Evolutionary conservation across 306 rosid species (phyloP).

Genomic region (Fragaria vesca): DNA sequence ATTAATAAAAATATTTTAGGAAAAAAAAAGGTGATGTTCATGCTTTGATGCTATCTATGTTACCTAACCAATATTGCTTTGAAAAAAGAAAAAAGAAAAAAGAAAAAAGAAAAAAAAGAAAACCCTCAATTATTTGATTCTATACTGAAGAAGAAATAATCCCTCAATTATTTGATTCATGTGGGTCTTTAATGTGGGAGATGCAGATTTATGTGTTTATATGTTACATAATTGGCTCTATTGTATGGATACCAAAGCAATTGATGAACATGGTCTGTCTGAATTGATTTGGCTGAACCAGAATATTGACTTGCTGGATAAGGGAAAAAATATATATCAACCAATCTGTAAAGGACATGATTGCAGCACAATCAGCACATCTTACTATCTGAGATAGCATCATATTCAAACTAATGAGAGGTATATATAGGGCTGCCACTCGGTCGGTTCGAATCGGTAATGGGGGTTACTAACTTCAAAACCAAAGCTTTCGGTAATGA

Average conservation of each 20-base stretch:
- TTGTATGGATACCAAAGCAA: background rate
- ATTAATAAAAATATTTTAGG: no score
- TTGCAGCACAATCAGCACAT: background rate
- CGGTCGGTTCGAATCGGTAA: no score
- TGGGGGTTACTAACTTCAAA: no score
- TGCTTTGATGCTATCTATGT: background rate
- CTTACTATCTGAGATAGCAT: background rate
- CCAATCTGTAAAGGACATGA: background rate
- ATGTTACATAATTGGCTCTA: background rate
- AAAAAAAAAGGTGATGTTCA: background rate
- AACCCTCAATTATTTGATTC: slow-evolving; percentile 3
- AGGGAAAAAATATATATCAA: background rate
- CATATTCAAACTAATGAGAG: background rate
- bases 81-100: background rate
- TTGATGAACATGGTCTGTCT: background rate
- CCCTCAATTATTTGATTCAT: background rate
- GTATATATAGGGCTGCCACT: no score
- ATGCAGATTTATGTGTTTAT: background rate
- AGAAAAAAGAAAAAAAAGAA: background rate
- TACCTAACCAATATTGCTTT: background rate
- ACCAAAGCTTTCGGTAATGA: no score
- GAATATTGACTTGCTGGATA: background rate
- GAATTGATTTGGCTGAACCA: background rate
- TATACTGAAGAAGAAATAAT: background rate
- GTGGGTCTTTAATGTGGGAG: background rate